Evolutionary conservation across 1,139 yeast genomes (phyloP).

Genomic region (Lodderomyces parapsilosis): DNA sequence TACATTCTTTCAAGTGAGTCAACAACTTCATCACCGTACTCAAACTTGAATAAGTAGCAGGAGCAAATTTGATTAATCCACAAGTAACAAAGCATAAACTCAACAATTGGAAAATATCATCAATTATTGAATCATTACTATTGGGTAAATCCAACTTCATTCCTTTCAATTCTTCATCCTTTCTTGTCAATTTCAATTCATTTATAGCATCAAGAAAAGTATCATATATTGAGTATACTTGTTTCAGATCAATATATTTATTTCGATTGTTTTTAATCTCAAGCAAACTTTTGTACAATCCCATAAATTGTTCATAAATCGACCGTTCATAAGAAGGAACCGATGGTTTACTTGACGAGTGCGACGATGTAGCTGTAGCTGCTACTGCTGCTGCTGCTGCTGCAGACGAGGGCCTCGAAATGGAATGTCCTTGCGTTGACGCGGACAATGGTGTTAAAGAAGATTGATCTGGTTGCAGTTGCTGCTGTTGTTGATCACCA

Average conservation of each 20-base stretch:
- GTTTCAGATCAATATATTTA: constrained; percentile 63
- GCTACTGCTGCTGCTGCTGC: not conserved
- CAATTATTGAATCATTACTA: constrained; percentile 68
- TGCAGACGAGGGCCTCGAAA: not conserved
- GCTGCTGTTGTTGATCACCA: too few species aligned
- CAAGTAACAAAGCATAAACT: constrained; percentile 87
- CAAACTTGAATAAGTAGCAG: constrained; percentile 88
- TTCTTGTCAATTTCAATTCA: constrained; percentile 48
- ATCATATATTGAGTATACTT: constrained; percentile 56
- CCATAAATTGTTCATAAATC: constrained; percentile 46
- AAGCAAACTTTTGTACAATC: constrained; percentile 50
- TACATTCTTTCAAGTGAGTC: constrained; percentile 77
- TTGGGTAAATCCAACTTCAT: constrained; percentile 38
- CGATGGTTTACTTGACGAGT: not conserved
- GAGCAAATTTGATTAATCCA: constrained; percentile 85
- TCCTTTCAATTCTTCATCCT: constrained; percentile 49
- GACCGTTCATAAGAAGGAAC: constrained; percentile 52
- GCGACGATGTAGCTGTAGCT: not conserved
- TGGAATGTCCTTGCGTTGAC: not conserved
- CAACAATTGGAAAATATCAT: constrained; percentile 84
- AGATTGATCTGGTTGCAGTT: not conserved
- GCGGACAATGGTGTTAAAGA: not conserved
- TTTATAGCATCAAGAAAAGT: constrained; percentile 50
- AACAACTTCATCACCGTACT: constrained; percentile 80
- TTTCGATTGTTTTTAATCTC: constrained; percentile 63